Percentiles rank a stretch among this genome's conserved stretches.
phyloP scores from a whole-genome alignment of 2,329 filamentous ascomycete species.

The Apiospora arundinis region DNA sequence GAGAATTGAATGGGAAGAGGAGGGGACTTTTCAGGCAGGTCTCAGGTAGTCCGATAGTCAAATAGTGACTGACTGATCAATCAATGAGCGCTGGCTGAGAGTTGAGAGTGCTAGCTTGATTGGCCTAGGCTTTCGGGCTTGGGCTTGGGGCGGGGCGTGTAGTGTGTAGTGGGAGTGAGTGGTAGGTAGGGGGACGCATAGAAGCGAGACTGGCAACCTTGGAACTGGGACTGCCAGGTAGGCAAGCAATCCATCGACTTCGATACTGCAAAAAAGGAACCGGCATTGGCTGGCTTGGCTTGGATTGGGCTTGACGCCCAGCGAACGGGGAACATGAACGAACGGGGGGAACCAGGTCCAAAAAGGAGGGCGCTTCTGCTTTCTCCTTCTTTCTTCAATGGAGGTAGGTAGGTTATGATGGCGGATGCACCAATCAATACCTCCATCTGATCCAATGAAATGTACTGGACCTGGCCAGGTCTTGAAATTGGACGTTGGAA shows the following conservation, averaged over 20 bases:
- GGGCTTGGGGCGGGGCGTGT: slow-evolving; percentile 6
- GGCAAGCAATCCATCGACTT: not conserved
- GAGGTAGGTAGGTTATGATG: not conserved
- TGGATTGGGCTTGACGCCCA: not conserved
- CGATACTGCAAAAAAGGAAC: not conserved
- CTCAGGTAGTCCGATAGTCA: not conserved
- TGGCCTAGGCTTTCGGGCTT: not conserved
- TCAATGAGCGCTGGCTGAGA: too few relatives aligned
- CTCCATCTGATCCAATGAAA: not conserved
- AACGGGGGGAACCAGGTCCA: not conserved
- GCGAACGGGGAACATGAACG: not conserved
- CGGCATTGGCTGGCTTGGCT: not conserved
- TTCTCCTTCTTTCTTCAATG: not conserved
- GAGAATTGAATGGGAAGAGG: slow-evolving; percentile 1
- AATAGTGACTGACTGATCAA: not conserved
- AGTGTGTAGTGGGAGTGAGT: not conserved
- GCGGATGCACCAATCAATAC: not conserved
- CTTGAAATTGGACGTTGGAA: not conserved
- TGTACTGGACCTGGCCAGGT: not conserved
- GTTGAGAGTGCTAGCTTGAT: not conserved
- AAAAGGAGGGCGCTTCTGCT: not conserved
- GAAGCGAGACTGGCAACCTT: slow-evolving; percentile 14
- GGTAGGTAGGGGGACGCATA: not conserved
- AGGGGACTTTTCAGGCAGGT: slow-evolving; percentile 13
- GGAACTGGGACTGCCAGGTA: not conserved